These are phyloP conservation scores for Penicillium canescens DNA, from an alignment of 495 filamentous ascomycete genomes.

Conservation along the genomic window DNA sequence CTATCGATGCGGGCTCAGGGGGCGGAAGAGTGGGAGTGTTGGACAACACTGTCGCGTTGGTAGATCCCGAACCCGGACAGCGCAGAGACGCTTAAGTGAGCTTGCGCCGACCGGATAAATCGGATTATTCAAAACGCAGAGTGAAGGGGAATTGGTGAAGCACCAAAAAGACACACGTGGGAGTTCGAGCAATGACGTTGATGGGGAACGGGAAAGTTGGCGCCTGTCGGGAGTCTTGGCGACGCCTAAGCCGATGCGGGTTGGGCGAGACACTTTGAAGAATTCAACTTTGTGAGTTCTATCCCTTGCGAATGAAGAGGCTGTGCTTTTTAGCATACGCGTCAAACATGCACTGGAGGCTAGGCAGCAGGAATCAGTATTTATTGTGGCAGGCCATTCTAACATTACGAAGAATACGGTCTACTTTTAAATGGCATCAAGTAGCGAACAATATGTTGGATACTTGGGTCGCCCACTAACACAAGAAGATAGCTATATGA, in stretches of 20 bases:
- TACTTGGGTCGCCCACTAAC: not conserved
- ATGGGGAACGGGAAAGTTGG: conserved; percentile 37
- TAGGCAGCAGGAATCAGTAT: not conserved
- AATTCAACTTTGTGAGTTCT: not conserved
- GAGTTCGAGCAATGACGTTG: conserved; percentile 37
- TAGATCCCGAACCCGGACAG: conserved; percentile 27
- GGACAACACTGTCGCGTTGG: conserved; percentile 9
- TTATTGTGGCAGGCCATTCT: not conserved
- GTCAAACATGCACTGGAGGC: not conserved
- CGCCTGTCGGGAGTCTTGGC: conserved; percentile 36
- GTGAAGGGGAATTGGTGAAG: conserved; percentile 1
- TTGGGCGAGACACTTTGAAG: not conserved
- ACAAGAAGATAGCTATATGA: conserved; percentile 1
- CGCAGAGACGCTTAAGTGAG: conserved; percentile 11
- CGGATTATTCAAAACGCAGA: conserved; percentile 5
- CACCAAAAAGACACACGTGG: conserved; percentile 17
- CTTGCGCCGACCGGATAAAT: conserved; percentile 18
- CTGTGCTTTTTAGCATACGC: not conserved
- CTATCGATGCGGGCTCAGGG: conserved; percentile 18
- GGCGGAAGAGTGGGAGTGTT: conserved; percentile 19
- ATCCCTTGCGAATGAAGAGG: not conserved
- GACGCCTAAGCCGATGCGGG: conserved; percentile 26
- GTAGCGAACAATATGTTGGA: not conserved
- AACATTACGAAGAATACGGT: not conserved
- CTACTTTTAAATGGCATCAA: not conserved